Evolutionary conservation across 1,284 basidiomycete genomes (phyloP).

Genomic region (Boletus smithii): DNA sequence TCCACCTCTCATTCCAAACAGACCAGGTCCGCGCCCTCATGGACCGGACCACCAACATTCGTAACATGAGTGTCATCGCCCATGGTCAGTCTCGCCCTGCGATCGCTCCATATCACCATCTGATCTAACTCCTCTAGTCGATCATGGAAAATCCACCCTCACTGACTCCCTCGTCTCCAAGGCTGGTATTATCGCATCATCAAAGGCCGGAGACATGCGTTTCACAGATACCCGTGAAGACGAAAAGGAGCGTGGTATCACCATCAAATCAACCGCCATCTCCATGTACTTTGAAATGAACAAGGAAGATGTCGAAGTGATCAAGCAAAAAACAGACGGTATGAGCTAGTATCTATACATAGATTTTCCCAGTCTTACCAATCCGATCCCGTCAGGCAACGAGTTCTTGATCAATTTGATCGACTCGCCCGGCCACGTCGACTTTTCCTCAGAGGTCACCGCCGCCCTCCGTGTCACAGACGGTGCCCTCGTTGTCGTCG

Average conservation of each 20-base stretch:
- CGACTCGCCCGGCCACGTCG: constrained; percentile 99
- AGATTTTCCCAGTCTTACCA: constrained; percentile 17
- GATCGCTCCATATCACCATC: constrained; percentile 14
- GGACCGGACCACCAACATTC: constrained; percentile 90
- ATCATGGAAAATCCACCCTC: constrained; percentile 99
- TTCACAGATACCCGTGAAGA: constrained; percentile 98
- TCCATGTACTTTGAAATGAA: constrained; percentile 99
- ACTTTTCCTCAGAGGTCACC: constrained; percentile 99
- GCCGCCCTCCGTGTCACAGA: constrained; percentile 99
- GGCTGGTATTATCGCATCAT: constrained; percentile 96
- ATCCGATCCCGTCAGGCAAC: constrained; percentile 53
- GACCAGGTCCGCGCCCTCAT: constrained; percentile 90
- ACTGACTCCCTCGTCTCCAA: constrained; percentile 99
- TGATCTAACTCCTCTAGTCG: constrained; percentile 57
- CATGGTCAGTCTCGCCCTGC: constrained; percentile 59
- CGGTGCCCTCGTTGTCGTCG: constrained; percentile 97
- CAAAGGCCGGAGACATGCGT: constrained; percentile 96
- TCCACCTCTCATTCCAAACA: constrained; percentile 33
- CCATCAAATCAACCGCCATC: constrained; percentile 99
- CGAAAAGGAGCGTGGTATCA: constrained; percentile 99
- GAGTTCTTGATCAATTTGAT: constrained; percentile 99
- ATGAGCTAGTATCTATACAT: constrained; percentile 1
- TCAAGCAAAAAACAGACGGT: constrained; percentile 95
- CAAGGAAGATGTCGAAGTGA: constrained; percentile 82
- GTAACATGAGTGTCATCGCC: constrained; percentile 99